Evolutionary conservation across 2,329 filamentous ascomycete species (phyloP).

Genomic region (Zymoseptoria pseudotritici): DNA sequence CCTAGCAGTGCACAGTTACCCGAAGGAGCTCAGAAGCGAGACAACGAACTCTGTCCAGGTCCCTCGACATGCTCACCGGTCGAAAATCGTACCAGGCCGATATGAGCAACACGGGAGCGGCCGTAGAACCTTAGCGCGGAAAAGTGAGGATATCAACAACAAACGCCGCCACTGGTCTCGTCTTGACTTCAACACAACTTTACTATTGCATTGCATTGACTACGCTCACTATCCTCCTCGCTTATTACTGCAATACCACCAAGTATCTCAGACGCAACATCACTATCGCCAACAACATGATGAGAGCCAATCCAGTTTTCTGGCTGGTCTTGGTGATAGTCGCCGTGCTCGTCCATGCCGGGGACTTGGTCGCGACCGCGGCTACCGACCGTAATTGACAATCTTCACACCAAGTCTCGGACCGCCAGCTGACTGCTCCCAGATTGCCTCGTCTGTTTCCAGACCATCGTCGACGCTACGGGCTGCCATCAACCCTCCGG

Average conservation of each 20-base stretch:
- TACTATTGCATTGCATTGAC: background rate
- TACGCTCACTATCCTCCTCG: background rate
- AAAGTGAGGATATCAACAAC: background rate
- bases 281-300: background rate
- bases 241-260: background rate
- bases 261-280: background rate
- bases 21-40: no score
- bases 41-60: background rate
- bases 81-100: background rate
- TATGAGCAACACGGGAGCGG: background rate
- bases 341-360: background rate
- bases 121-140: background rate
- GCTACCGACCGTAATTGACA: background rate
- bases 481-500: background rate
- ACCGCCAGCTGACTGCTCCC: background rate
- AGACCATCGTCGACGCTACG: background rate
- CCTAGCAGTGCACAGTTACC: no score
- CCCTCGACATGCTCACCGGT: background rate
- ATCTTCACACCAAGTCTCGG: background rate
- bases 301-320: background rate
- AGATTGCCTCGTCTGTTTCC: background rate
- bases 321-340: background rate
- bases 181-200: background rate
- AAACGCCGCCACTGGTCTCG: background rate
- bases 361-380: background rate